Conservation (phyloP, 768 basidiomycete species). For the Multifurca ochricompacta region DNA sequence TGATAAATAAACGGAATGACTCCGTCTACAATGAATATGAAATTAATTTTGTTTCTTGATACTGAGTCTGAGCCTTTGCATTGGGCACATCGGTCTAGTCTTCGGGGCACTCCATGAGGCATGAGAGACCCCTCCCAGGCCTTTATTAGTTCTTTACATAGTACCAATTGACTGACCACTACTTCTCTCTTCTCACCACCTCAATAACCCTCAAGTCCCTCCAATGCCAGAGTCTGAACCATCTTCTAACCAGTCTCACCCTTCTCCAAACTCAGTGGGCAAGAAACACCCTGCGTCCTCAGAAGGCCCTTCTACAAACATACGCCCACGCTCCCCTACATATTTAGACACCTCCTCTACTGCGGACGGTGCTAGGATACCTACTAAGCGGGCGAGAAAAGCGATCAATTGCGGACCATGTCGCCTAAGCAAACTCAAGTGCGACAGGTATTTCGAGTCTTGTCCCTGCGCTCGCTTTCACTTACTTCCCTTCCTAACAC, state of each 20-base stretch:
- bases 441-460: conserved; percentile 56
- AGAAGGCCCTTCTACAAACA: not conserved
- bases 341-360: not conserved
- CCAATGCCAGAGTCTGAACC: conserved; percentile 1
- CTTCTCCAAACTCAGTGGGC: not conserved
- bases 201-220: not conserved
- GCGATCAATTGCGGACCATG: conserved; percentile 89
- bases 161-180: not conserved
- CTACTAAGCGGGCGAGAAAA: conserved; percentile 77
- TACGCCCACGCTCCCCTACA: conserved; percentile 5
- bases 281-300: not conserved
- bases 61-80: not conserved
- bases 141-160: not conserved
- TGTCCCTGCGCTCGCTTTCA: conserved; percentile 19
- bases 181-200: not conserved
- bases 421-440: conserved; percentile 81
- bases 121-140: no score
- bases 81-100: not conserved
- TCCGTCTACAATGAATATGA: no score
- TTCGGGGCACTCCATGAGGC: not conserved
- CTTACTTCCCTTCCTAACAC: not conserved
- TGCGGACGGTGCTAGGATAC: conserved; percentile 27
- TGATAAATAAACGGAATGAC: no score
- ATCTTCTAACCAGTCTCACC: not conserved
- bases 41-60: no score